These are phyloP conservation scores for Cystobasidium sp. DNA, from an alignment of 1,284 basidiomycete species.

Conservation along the genomic window DNA sequence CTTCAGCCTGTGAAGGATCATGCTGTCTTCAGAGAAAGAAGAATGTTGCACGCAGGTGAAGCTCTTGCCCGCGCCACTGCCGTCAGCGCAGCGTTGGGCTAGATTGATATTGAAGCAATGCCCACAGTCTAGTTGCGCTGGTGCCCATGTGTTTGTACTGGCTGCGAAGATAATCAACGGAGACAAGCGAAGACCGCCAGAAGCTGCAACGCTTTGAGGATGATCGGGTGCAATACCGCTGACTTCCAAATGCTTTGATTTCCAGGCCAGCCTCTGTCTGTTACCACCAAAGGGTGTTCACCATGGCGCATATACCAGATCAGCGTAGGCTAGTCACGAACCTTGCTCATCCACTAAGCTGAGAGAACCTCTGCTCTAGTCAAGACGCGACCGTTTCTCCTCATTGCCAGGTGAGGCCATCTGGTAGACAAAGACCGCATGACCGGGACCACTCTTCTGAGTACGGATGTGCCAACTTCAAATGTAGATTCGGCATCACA, in stretches of 20 bases:
- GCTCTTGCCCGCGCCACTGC: too few species aligned
- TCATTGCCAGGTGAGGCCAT: conserved; percentile 6
- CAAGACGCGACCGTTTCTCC: conserved; percentile 3
- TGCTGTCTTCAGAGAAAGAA: too few species aligned
- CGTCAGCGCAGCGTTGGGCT: too few species aligned
- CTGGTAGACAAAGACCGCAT: not conserved
- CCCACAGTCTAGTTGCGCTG: too few species aligned
- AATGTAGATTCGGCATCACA: not conserved
- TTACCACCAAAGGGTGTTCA: not conserved
- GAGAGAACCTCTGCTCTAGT: not conserved
- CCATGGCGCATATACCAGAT: conserved; percentile 12
- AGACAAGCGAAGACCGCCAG: too few species aligned
- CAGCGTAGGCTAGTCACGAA: not conserved
- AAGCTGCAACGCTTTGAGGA: not conserved
- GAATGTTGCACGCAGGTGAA: too few species aligned
- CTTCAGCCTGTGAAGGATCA: too few species aligned
- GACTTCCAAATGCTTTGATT: not conserved
- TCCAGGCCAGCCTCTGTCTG: too few species aligned
- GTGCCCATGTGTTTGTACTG: too few species aligned
- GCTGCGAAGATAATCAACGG: too few species aligned
- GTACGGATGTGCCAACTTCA: too few species aligned
- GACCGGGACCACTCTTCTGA: not conserved
- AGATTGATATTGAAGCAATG: too few species aligned
- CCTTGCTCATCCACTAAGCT: not conserved
- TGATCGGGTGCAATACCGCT: not conserved